Base-by-base conservation (phyloP, 352 stramenopile genomes). In the Phytophthora sansomeana region DNA sequence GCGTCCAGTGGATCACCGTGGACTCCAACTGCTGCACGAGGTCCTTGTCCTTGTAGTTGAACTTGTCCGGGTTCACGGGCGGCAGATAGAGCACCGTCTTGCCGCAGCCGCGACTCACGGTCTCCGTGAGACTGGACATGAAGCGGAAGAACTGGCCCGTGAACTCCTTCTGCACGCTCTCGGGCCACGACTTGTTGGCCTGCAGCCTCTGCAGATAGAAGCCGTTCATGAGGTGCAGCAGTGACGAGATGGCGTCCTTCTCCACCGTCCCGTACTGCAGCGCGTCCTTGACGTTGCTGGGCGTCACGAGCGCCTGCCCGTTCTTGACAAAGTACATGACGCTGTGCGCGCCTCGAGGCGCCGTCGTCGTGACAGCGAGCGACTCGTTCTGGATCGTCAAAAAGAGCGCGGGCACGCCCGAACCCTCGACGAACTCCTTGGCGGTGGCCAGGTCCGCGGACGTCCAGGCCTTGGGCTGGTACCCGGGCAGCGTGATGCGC, bases 1-100 rank as follows among this genome's bases (percentile, higher is more conserved):
- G 75, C 26, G 96, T 99, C 96, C 96, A 99, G 71, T 98, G 93
- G 63, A 99, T 98, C 6, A 98, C 94, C 0, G 93, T 98, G 29
- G 89, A 97, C 68, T 99, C 96, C n/a, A 99, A 74, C 50, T 98
- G 93, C 74, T 99, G 95, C 38, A 98, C 86, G 17, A 98, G 72
- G 47, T 99, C 96, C 74, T 99, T 98, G 76, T 98, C 80, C 48
- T 92, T 93, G 72, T 92, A 75, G 61, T 95, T 95, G 54, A 94
- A 85, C 54, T 96, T 89, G 66, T 82, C 72, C 6, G 93, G 70
- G 36, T 87, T 82, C 42, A 97, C 89, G 0, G 89, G 81, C 3
- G 93, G 92, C 24, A 98, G 69, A 60, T 98, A 98, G 19, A 98
- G 69, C 32, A 98, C 92, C 0, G 96, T 98, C 73, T 98, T 98